A percentile compares a stretch with the other conserved stretches of the same genome.
phyloP scores from a whole-genome alignment of 2,329 filamentous ascomycete species.

The Elsinoe arachidis region DNA sequence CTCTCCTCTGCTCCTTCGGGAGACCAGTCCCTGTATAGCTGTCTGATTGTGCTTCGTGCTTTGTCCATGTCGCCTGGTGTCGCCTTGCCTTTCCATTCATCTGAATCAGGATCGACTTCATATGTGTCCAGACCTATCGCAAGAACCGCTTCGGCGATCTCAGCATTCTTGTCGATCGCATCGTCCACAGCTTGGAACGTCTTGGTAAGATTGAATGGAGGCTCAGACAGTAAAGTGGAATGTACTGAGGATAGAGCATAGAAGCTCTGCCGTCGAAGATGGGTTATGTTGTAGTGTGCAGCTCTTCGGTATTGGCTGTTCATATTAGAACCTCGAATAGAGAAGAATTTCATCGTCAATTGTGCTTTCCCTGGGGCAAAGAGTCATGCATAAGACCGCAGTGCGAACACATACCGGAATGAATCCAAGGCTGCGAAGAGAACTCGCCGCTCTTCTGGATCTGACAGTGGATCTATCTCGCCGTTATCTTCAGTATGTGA shows the following conservation, averaged over 20 bases:
- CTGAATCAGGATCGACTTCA: conserved; percentile 38
- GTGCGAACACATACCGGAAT: conserved; percentile 58
- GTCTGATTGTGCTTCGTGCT: conserved; percentile 80
- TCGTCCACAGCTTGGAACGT: conserved; percentile 72
- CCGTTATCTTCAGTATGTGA: conserved; percentile 43
- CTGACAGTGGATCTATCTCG: conserved; percentile 56
- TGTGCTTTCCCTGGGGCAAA: too few relatives aligned
- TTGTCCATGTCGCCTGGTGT: conserved; percentile 76
- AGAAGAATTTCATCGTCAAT: too few relatives aligned
- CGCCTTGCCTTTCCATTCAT: conserved; percentile 61
- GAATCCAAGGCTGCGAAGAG: conserved; percentile 80
- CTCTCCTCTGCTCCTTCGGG: conserved; percentile 66
- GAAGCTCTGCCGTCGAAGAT: conserved; percentile 82
- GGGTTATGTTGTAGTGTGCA: conserved; percentile 84
- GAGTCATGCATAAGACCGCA: too few relatives aligned
- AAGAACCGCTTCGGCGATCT: conserved; percentile 71
- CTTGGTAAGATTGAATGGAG: conserved; percentile 75
- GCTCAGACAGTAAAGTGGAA: conserved; percentile 70
- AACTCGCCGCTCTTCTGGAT: conserved; percentile 72
- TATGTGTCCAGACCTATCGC: conserved; percentile 61
- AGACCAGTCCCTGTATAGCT: conserved; percentile 95
- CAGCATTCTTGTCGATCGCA: conserved; percentile 81
- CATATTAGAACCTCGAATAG: background rate
- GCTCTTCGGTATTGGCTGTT: conserved; percentile 58
- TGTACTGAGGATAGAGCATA: conserved; percentile 80